Evolutionary conservation across 805 yeast genomes (phyloP), one percentile per base, ranked within the genome.

Genomic region (Komagataella kurtzmanii): DNA sequence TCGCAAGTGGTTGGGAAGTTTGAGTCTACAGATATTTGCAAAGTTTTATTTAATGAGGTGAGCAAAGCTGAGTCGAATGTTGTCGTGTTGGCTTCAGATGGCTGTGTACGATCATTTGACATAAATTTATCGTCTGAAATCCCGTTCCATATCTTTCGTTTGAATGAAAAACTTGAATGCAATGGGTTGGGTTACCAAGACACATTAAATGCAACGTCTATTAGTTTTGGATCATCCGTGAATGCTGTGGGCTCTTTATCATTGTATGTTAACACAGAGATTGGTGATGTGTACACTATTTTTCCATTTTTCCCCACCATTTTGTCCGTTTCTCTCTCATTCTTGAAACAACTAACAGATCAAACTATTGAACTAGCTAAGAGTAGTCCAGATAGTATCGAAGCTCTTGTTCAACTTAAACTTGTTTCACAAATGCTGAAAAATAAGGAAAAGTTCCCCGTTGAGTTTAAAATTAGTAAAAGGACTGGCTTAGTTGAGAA

Each of bases 281-380:
- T 79, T 51, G 80, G 83, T 12, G 86, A 84, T 55, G 54, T 85
- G 1, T 82, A 74, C 58, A 68, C 75, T 1, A 65, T 85, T 3
- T 79, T 75, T 55, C 93, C 93, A n/a, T 82, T 81, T 60, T 58
- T 77, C 18, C 88, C 90, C 0, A 54, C 61, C 1, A 62, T 68
- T 23, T 57, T 79, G 24, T 61, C 71, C 0, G 68, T 72, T n/a
- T 50, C 72, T 1, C 55, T 61, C 43, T 53, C 58, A 1, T 64
- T 67, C 57, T 50, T 69, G 4, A 63, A 64, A 52, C 58, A 56
- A 3, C 50, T 66, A 2, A 57, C 71, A n/a, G 67, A 69, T 54
- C 60, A 64, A 50, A 66, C 70, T 2, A 65, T 68, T 1, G 52
- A 54, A 17, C 46, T 50, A 4, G 19, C 49, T 30, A 46, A 45